These are phyloP conservation scores for Gossypioides kirkii DNA, from an alignment of 345 rosid species.

Conservation along the genomic window DNA sequence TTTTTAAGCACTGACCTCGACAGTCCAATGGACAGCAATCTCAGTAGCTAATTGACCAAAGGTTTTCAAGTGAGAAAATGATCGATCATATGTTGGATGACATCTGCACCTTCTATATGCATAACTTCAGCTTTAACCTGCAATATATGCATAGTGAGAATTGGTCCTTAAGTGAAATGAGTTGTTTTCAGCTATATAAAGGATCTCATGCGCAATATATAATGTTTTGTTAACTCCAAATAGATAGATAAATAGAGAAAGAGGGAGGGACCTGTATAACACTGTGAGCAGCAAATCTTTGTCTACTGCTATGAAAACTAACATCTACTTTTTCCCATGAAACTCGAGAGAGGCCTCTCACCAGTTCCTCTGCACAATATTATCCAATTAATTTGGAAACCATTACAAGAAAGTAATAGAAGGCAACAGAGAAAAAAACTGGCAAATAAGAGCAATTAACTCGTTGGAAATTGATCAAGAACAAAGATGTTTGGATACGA, in stretches of 20 bases:
- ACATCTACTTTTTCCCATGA: conserved; percentile 97
- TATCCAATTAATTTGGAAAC: background rate
- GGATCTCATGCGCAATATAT: background rate
- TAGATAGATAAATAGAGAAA: too few relatives aligned
- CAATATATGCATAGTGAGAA: background rate
- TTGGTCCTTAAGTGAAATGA: background rate
- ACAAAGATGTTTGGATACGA: too few relatives aligned
- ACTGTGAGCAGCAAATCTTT: conserved; percentile 88
- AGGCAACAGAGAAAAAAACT: background rate
- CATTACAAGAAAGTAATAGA: background rate
- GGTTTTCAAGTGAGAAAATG: background rate
- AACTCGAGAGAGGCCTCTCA: conserved; percentile 66
- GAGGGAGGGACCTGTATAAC: conserved; percentile 71
- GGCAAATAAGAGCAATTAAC: too few relatives aligned
- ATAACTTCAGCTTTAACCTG: conserved; percentile 3
- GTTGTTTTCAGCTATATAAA: background rate
- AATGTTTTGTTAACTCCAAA: too few relatives aligned
- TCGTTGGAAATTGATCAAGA: too few relatives aligned
- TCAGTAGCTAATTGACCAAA: too few relatives aligned
- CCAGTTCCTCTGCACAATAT: conserved; percentile 65
- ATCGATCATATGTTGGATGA: conserved; percentile 2
- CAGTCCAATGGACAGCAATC: too few relatives aligned
- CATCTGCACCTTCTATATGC: conserved; percentile 9
- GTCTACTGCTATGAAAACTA: conserved; percentile 78
- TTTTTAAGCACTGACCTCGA: too few relatives aligned